These are phyloP conservation scores for Brettanomyces naardenensis DNA, from an alignment of 805 yeast genomes.

Conservation along the genomic window DNA sequence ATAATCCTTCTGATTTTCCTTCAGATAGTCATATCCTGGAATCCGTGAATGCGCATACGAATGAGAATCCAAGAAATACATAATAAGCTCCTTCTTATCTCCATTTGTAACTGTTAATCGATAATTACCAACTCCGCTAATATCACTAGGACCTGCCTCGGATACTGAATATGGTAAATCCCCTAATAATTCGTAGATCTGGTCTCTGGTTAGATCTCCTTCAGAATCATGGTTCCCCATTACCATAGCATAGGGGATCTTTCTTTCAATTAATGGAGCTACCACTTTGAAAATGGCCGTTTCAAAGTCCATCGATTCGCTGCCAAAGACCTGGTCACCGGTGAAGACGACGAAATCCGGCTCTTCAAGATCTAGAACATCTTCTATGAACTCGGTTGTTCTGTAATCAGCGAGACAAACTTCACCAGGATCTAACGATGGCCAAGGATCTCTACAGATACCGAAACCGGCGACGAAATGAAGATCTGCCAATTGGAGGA, in stretches of 20 bases:
- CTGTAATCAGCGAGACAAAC: conserved; percentile 74
- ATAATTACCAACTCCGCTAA: conserved; percentile 84
- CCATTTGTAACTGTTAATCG: conserved; percentile 42
- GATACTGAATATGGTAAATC: conserved; percentile 65
- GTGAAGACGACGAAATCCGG: conserved; percentile 85
- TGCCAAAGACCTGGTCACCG: conserved; percentile 90
- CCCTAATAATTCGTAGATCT: conserved; percentile 49
- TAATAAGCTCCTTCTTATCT: conserved; percentile 37
- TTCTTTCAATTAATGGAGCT: conserved; percentile 54
- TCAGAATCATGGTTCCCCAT: conserved; percentile 96
- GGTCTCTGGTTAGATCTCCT: conserved; percentile 54
- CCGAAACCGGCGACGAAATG: conserved; percentile 87
- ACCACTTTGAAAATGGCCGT: conserved; percentile 75
- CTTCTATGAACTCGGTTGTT: conserved; percentile 53
- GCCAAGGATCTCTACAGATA: conserved; percentile 65
- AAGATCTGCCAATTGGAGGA: conserved; percentile 84
- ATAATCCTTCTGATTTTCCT: conserved; percentile 18
- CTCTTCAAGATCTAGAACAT: conserved; percentile 60
- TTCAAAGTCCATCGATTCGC: conserved; percentile 68
- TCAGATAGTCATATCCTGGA: conserved; percentile 85
- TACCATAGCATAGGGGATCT: conserved; percentile 77
- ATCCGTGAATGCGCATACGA: conserved; percentile 61
- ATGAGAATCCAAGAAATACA: conserved; percentile 84
- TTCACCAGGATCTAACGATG: conserved; percentile 29
- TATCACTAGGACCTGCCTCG: conserved; percentile 51